Percentiles rank a stretch among this genome's conserved stretches.
Conservation (phyloP, 148 eudicot genomes). For the Silene uniflora region DNA sequence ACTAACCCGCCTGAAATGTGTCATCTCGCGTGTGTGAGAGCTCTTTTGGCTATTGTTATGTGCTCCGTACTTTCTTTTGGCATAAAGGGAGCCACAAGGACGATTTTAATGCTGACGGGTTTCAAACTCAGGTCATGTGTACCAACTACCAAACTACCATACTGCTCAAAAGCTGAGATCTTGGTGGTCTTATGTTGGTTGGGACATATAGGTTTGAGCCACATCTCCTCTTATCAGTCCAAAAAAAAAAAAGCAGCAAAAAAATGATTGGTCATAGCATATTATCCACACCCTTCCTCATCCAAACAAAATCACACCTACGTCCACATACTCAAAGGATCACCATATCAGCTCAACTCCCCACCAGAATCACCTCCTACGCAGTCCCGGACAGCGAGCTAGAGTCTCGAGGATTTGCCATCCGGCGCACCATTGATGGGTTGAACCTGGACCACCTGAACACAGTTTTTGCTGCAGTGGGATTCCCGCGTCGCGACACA, state of each 20-base stretch:
- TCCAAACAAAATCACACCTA: conserved; percentile 12
- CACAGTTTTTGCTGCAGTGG: conserved; percentile 79
- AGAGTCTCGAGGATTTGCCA: conserved; percentile 49
- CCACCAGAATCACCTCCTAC: conserved; percentile 26
- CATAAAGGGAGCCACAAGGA: no score
- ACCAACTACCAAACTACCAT: no score
- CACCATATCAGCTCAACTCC: conserved; percentile 28
- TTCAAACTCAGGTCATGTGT: no score
- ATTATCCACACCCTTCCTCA: conserved; percentile 24
- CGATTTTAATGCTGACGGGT: no score
- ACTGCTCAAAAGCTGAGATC: no score
- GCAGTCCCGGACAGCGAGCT: conserved; percentile 54
- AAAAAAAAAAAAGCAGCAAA: not conserved
- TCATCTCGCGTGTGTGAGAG: no score
- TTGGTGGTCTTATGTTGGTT: no score
- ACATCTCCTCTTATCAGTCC: not conserved
- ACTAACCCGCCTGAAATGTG: no score
- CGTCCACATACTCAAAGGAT: conserved; percentile 14
- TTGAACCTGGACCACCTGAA: conserved; percentile 85
- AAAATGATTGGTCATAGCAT: conserved; percentile 24
- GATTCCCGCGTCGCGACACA: conserved; percentile 83
- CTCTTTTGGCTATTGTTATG: no score
- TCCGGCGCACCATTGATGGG: conserved; percentile 43
- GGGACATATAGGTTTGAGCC: not conserved
- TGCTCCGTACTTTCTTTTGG: no score